Evolutionary conservation across 176 grass and related monocot species (phyloP).

Genomic region (Rhynchospora breviuscula): DNA sequence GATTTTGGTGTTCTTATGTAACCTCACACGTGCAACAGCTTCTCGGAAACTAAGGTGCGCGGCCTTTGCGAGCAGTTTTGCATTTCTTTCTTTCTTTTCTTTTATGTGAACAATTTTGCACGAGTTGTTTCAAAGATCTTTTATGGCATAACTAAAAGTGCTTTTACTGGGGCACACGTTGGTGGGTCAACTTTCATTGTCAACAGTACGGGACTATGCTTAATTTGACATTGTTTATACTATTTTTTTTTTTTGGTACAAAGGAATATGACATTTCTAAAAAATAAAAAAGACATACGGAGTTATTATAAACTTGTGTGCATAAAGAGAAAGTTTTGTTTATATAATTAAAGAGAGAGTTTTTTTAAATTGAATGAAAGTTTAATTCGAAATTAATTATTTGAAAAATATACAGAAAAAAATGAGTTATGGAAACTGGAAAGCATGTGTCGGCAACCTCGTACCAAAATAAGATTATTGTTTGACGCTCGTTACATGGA

Average conservation of each 20-base stretch:
- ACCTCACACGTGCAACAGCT: neutral
- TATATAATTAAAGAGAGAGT: too few relatives aligned
- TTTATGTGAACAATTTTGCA: neutral
- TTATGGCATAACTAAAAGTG: neutral
- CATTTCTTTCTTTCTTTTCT: neutral
- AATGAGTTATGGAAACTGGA: too few relatives aligned
- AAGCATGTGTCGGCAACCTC: too few relatives aligned
- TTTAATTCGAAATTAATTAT: too few relatives aligned
- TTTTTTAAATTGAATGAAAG: too few relatives aligned
- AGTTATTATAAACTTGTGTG: too few relatives aligned
- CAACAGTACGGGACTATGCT: neutral
- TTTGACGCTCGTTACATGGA: too few relatives aligned
- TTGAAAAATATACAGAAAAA: too few relatives aligned
- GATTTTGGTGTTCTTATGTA: neutral
- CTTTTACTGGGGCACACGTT: neutral
- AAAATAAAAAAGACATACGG: too few relatives aligned
- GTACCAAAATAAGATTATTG: too few relatives aligned
- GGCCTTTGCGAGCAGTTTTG: neutral
- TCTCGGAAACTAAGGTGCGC: neutral
- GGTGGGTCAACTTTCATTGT: constrained; percentile 1
- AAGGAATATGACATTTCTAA: too few relatives aligned
- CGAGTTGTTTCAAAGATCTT: neutral
- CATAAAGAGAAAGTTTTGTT: too few relatives aligned
- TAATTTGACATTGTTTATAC: neutral
- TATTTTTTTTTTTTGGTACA: neutral